These are phyloP conservation scores for Agrostemma githago DNA, from an alignment of 148 eudicot genomes.

Conservation along the genomic window DNA sequence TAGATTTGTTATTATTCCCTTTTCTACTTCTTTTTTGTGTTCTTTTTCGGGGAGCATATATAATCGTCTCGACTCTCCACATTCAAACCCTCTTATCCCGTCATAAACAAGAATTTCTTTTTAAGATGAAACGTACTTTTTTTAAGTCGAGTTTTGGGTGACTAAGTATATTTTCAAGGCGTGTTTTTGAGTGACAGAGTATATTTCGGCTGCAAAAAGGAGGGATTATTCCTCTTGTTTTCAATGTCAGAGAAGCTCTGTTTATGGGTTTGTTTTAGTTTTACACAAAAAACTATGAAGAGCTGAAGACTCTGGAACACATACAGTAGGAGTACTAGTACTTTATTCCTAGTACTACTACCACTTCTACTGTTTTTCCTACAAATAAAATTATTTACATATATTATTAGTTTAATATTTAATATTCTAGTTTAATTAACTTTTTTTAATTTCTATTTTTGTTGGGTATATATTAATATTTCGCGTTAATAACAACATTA, in stretches of 20 bases:
- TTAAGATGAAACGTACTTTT: no score
- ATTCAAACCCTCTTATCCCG: neutral
- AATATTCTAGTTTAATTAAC: neutral
- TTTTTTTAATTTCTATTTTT: no score
- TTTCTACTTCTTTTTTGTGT: neutral
- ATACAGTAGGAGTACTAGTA: neutral
- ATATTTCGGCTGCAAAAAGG: neutral
- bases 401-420: neutral
- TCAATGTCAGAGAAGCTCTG: neutral
- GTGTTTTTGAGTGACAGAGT: neutral
- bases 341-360: constrained; percentile 11
- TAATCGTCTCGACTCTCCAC: neutral
- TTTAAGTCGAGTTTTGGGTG: no score
- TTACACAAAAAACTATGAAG: constrained; percentile 10
- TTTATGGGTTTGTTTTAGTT: neutral
- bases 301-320: constrained; percentile 5
- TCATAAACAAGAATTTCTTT: no score
- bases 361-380: no score
- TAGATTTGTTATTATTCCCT: neutral
- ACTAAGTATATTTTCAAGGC: neutral
- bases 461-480: no score
- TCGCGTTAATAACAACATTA: no score
- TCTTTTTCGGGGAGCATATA: neutral
- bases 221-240: neutral
- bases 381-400: neutral